Evolutionary conservation across 1,284 basidiomycete genomes (phyloP), one percentile per base, ranked within the genome.

Genomic region (Ceratobasidium sp.): DNA sequence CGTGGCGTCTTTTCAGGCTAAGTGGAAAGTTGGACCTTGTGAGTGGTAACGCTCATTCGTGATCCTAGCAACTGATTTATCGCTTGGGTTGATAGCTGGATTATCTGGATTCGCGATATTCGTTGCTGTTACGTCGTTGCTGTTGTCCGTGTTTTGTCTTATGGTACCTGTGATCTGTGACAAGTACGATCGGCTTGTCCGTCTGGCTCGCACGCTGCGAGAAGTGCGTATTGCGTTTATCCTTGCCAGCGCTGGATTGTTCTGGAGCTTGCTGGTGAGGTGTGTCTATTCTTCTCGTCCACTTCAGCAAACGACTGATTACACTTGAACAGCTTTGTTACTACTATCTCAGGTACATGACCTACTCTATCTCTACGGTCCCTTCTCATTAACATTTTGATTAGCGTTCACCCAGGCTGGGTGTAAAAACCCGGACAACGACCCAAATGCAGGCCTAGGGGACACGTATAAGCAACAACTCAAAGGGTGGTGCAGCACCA

Each of bases 61-160:
- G 27, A 52, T 13, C 30, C 33, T 44, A n/a, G 46, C 49, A 30
- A 25, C 69, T 69, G 41, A 46, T 47, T 23, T 19, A 42, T 36
- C 27, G 30, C 39, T 69, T 54, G 60, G 58, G 47, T 41, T 66
- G n/a, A 9, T 73, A 95, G 93, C 93, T 69, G 92, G 92, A 11
- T 85, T 95, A 14, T 83, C 88, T 2, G 91, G 88, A 42, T 93
- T 95, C 76, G 87, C 90, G n/a, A 78, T 96, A 58, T 93, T 95
- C 77, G 79, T 91, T 23, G 83, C 90, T 7, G 77, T 93, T 16
- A 73, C 84, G 19, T 84, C 87, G 66, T 88, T 95, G 72, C 76
- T 91, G 59, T 82, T 93, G 16, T 85, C 90, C 0, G 73, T 83
- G 0, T 87, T 90, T 74, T 82, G 95, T 76, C 77, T 95, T 49